Percentiles rank a stretch among this genome's conserved stretches.
Conservation (phyloP, 2,329 filamentous ascomycete species). For the Aureobasidium sp. region DNA sequence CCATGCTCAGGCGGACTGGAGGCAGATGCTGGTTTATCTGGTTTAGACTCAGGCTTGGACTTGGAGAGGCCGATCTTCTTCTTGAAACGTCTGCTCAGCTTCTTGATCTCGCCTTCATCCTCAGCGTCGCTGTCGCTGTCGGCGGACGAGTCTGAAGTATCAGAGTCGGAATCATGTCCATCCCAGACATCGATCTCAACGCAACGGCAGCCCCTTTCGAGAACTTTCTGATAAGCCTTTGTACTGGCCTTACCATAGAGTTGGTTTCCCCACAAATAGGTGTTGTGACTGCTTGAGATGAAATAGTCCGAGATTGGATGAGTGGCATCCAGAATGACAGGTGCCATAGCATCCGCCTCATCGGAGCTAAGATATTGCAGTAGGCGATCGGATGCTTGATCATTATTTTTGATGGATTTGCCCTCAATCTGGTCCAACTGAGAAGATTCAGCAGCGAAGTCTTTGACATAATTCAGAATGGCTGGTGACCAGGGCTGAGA, state of each 20-base stretch:
- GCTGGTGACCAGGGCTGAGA: constrained; percentile 1
- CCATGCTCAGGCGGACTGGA: constrained; percentile 8
- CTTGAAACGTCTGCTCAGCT: constrained; percentile 23
- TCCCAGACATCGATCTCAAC: constrained; percentile 97
- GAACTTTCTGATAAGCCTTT: constrained; percentile 68
- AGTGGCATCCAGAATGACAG: constrained; percentile 24
- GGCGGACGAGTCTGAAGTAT: not conserved
- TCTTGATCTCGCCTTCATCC: constrained; percentile 25
- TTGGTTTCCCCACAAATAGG: constrained; percentile 82
- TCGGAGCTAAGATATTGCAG: constrained; percentile 39
- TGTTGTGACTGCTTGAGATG: constrained; percentile 92
- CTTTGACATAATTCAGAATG: not conserved
- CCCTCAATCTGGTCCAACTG: not conserved
- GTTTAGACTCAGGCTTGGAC: constrained; percentile 15
- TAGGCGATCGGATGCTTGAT: constrained; percentile 32
- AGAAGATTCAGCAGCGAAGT: not conserved
- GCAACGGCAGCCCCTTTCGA: constrained; percentile 72
- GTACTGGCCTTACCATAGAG: constrained; percentile 68
- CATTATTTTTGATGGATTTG: not conserved
- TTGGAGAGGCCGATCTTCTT: constrained; percentile 18
- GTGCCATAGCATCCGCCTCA: constrained; percentile 38
- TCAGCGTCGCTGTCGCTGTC: constrained; percentile 19
- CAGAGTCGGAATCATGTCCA: constrained; percentile 42
- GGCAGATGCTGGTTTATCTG: constrained; percentile 12
- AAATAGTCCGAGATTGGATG: constrained; percentile 78